Evolutionary conservation across 306 rosid species (phyloP), one percentile per base, ranked within the genome.

Genomic region (Castanea crenata): DNA sequence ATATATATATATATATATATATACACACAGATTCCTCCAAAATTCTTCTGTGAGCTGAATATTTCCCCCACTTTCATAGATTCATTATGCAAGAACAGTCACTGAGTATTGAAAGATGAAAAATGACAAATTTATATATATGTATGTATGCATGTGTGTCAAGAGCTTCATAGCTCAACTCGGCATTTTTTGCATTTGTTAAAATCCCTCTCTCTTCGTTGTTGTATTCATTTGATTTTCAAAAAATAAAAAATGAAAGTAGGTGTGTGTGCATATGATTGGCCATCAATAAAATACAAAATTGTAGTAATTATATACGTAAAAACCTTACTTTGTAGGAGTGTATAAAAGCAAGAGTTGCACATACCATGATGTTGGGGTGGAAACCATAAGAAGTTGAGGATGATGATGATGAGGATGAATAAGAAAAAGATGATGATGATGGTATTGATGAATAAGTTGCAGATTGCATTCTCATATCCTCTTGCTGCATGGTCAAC

Each of bases 351-450:
- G 44, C 72, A 69, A 63, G 68, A 80, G 52, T 67, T 35, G 15
- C 31, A 85, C 86, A 49, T 85, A 95, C 97, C 97, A 76, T 80
- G 74, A 85, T 85, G 85, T 88, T 93, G 69, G 94, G 87, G 61
- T 89, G 97, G 88, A 90, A 90, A 56, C 87, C 89, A 80, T 90
- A 86, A 63, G 97, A 86, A 70, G 92, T 32, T 32, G 97, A 83
- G 67, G 94, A 88, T 4, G 98, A 84, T 29, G 93, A 83, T n/a
- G 93, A 90, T n/a, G 97, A 82, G 6, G 97, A 82, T 51, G 98
- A 84, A 69, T 86, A 89, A 75, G 91, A 88, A 78, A 90, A 91
- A 46, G 99, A 91, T 5, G 98, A 88, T 6, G 98, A 88, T 27
- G 97, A 86, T 58, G 92, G 79, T 62, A 87, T 65, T 15, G 97